These are phyloP conservation scores for Lunasporangiospora selenospora DNA, from an alignment of 192 early-diverging fungal species.

Conservation along the genomic window DNA sequence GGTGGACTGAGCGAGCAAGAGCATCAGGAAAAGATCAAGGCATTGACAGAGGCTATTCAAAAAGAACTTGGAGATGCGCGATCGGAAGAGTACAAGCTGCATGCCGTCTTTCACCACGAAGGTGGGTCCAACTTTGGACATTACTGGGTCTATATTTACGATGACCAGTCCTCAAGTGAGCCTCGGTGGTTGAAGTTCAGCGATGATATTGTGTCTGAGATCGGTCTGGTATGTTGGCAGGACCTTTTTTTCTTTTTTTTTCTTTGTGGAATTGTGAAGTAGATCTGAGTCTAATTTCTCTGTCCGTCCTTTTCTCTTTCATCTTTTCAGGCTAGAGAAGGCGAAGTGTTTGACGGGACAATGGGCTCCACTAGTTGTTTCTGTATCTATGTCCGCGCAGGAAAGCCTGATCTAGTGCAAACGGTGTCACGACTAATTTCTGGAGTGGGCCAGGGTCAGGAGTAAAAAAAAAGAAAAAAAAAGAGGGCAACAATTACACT, in stretches of 20 bases:
- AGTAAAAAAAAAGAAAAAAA: slow-evolving; percentile 58
- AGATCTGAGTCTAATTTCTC: background rate
- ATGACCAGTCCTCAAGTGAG: slow-evolving; percentile 18
- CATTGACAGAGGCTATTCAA: slow-evolving; percentile 20
- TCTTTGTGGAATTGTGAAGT: background rate
- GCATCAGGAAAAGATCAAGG: slow-evolving; percentile 12
- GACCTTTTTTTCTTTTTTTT: background rate
- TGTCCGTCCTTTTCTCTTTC: background rate
- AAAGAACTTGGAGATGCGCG: slow-evolving; percentile 45
- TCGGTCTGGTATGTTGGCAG: slow-evolving; percentile 26
- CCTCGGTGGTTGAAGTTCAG: slow-evolving; percentile 79
- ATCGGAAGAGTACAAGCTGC: slow-evolving; percentile 62
- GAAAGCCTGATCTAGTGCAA: slow-evolving; percentile 14
- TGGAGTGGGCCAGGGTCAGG: slow-evolving; percentile 79
- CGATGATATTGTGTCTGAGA: slow-evolving; percentile 70
- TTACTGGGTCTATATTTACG: slow-evolving; percentile 81
- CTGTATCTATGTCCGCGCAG: slow-evolving; percentile 68
- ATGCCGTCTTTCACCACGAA: slow-evolving; percentile 81
- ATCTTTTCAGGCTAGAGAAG: slow-evolving; percentile 47
- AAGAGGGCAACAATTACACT: slow-evolving; percentile 3
- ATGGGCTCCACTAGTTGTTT: slow-evolving; percentile 74
- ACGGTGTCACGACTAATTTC: slow-evolving; percentile 20
- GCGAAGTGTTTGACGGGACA: slow-evolving; percentile 62
- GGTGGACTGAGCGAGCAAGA: too few species aligned
- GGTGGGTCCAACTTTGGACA: slow-evolving; percentile 74